A percentile compares a stretch with the other conserved stretches of the same genome.
Conservation (phyloP, 1,284 basidiomycete genomes). For the Volvariella surrecta region DNA sequence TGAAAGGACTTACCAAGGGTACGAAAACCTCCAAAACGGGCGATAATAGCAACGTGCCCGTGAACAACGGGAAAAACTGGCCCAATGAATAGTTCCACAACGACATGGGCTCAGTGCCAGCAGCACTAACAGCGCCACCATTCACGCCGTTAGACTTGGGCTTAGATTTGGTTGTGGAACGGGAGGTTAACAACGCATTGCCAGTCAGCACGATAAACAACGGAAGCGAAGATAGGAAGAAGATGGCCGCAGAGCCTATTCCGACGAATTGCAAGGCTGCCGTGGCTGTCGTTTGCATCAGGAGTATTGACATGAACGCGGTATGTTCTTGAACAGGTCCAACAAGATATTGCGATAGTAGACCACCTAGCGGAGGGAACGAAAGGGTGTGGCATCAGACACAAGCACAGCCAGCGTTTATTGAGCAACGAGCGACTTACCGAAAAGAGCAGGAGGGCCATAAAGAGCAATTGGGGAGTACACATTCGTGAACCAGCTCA, state of each 20-base stretch:
- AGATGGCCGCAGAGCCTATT: constrained; percentile 64
- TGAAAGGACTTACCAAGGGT: constrained; percentile 57
- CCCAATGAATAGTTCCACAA: constrained; percentile 64
- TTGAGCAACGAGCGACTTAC: constrained; percentile 25
- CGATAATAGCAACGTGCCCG: constrained; percentile 64
- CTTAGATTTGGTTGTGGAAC: neutral
- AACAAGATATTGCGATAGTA: constrained; percentile 48
- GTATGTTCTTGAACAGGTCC: constrained; percentile 50
- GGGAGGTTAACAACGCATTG: constrained; percentile 34
- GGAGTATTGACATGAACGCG: constrained; percentile 51
- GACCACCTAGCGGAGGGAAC: constrained; percentile 31
- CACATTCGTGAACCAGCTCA: constrained; percentile 80
- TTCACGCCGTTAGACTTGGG: no score
- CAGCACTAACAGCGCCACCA: neutral
- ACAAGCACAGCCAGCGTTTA: no score
- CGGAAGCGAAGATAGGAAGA: constrained; percentile 50
- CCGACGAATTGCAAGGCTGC: constrained; percentile 48
- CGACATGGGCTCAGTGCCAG: constrained; percentile 27
- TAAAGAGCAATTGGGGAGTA: constrained; percentile 71
- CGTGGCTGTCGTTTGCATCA: constrained; percentile 49
- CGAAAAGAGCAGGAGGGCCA: constrained; percentile 64
- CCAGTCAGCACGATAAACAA: constrained; percentile 44
- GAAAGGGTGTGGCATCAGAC: neutral
- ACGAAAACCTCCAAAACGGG: constrained; percentile 86
- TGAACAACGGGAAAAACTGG: constrained; percentile 50